Evolutionary conservation across 495 filamentous ascomycete species (phyloP).

Genomic region (Aspergillus funiculosus): DNA sequence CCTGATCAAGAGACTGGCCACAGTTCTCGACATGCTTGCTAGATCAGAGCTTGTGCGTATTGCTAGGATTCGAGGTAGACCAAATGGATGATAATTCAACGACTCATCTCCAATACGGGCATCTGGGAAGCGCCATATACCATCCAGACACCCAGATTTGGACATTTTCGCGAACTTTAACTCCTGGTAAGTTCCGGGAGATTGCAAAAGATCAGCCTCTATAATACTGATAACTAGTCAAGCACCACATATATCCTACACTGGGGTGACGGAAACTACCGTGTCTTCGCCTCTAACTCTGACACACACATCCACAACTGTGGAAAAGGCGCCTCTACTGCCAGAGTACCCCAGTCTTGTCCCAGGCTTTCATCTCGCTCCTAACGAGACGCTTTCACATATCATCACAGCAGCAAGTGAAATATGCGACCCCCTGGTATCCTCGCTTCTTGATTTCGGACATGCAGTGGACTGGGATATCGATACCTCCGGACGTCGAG

Average conservation of each 20-base stretch:
- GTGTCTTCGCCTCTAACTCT: constrained; percentile 22
- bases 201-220: not conserved
- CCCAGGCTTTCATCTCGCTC: constrained; percentile 28
- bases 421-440: constrained; percentile 34
- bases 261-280: constrained; percentile 30
- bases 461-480: constrained; percentile 31
- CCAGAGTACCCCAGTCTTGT: constrained; percentile 36
- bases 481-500: constrained; percentile 23
- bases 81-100: constrained; percentile 56
- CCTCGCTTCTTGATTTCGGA: constrained; percentile 40
- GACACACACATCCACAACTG: constrained; percentile 12
- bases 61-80: constrained; percentile 37
- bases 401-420: constrained; percentile 25
- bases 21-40: constrained; percentile 35
- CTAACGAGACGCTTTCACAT: constrained; percentile 29
- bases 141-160: constrained; percentile 48
- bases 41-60: constrained; percentile 23
- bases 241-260: constrained; percentile 29
- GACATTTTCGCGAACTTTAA: constrained; percentile 47
- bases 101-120: constrained; percentile 60
- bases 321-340: constrained; percentile 23
- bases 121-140: constrained; percentile 55
- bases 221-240: constrained; percentile 14
- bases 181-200: constrained; percentile 19
- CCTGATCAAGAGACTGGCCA: not conserved